phyloP scores from a whole-genome alignment of 148 eudicot genomes.

The Spergularia marina region DNA sequence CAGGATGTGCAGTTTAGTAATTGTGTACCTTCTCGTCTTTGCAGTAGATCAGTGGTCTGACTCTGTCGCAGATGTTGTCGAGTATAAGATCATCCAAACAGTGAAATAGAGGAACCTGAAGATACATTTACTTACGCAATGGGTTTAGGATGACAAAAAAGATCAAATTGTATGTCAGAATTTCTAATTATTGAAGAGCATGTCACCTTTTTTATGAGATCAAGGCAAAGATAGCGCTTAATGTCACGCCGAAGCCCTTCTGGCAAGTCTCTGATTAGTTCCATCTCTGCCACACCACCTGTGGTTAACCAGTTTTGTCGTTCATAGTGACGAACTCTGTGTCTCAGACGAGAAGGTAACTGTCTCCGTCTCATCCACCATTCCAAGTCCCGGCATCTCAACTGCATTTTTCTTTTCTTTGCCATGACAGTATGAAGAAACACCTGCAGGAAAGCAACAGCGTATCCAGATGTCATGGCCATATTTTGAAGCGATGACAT shows the following conservation, averaged over 20 bases:
- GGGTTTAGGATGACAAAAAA: neutral
- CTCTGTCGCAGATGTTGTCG: slow-evolving; percentile 93
- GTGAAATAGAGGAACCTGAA: slow-evolving; percentile 77
- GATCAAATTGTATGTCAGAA: neutral
- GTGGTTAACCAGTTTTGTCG: slow-evolving; percentile 67
- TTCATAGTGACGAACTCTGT: slow-evolving; percentile 75
- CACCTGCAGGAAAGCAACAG: slow-evolving; percentile 35
- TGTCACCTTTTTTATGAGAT: slow-evolving; percentile 64
- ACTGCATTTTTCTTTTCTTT: slow-evolving; percentile 67
- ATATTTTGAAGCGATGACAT: neutral
- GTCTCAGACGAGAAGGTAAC: slow-evolving; percentile 60
- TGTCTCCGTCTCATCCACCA: slow-evolving; percentile 98
- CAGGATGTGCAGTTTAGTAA: no score
- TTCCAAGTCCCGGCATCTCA: slow-evolving; percentile 76
- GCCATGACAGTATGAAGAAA: slow-evolving; percentile 78
- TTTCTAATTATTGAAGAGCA: neutral
- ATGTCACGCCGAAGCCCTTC: slow-evolving; percentile 93
- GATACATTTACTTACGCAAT: neutral
- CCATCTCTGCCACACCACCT: slow-evolving; percentile 90
- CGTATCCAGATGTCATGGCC: neutral
- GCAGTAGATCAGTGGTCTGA: slow-evolving; percentile 69
- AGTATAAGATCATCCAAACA: slow-evolving; percentile 80
- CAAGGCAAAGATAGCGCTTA: slow-evolving; percentile 85
- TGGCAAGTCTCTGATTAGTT: slow-evolving; percentile 75
- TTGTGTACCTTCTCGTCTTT: slow-evolving; percentile 70